Evolutionary conservation across 441 rosid genomes (phyloP).

Genomic region (Eugenia klotzschiana): DNA sequence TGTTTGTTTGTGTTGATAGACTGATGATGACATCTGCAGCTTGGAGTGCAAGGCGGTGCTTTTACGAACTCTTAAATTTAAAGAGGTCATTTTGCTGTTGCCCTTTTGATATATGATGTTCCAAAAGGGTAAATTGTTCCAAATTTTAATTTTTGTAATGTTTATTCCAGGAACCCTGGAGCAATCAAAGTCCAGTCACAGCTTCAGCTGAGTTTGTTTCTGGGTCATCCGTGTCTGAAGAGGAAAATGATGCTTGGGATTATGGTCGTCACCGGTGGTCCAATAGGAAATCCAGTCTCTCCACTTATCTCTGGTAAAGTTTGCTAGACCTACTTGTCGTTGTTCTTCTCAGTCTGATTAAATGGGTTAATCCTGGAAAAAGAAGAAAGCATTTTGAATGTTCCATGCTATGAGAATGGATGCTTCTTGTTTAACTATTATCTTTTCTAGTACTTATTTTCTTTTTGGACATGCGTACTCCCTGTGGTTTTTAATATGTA

Average conservation of each 20-base stretch:
- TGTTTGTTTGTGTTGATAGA: conserved; percentile 20
- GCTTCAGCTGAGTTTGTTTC: conserved; percentile 8
- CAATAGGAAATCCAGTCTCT: conserved; percentile 38
- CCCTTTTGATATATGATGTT: background rate
- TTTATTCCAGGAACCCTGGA: conserved; percentile 15
- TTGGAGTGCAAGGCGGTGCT: conserved; percentile 53
- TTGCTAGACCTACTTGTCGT: background rate
- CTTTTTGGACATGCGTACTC: background rate
- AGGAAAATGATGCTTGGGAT: conserved; percentile 39
- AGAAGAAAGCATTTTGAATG: background rate
- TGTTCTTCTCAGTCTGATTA: background rate
- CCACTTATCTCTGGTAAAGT: conserved; percentile 40
- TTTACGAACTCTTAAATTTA: conserved; percentile 22
- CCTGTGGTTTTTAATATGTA: background rate
- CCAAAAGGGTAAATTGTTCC: background rate
- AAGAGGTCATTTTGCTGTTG: conserved; percentile 21
- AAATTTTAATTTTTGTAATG: background rate
- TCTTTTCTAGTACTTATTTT: background rate
- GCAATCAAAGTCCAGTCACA: conserved; percentile 5
- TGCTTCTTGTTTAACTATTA: background rate
- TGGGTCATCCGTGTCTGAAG: conserved; percentile 11
- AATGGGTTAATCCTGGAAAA: background rate
- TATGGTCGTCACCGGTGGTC: conserved; percentile 35
- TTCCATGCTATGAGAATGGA: background rate
- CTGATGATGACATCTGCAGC: conserved; percentile 66